phyloP scores from a whole-genome alignment of 495 filamentous ascomycete genomes.

The Jackrogersella multiformis region DNA sequence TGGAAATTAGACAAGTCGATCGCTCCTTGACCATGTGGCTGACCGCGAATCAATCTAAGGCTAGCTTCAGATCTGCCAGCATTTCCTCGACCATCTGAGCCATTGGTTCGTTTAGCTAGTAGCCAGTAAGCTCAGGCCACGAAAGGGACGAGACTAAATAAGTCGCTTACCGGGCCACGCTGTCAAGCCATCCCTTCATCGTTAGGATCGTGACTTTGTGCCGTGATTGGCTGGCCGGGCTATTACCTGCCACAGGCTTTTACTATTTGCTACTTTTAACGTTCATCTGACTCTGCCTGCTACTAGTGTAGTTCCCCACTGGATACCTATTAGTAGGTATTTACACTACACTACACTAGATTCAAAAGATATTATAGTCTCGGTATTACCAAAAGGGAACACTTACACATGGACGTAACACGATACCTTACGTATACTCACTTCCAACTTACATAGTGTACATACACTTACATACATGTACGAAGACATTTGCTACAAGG shows the following conservation, averaged over 20 bases:
- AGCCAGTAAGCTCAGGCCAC: constrained; percentile 43
- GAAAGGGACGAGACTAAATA: constrained; percentile 40
- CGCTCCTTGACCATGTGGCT: constrained; percentile 41
- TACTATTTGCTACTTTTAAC: constrained; percentile 30
- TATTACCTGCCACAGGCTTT: constrained; percentile 20
- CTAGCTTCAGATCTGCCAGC: constrained; percentile 40
- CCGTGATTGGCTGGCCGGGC: constrained; percentile 29
- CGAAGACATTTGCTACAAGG: constrained; percentile 2
- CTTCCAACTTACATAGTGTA: not conserved
- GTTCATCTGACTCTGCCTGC: constrained; percentile 36
- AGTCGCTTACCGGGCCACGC: constrained; percentile 43
- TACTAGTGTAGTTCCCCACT: constrained; percentile 9
- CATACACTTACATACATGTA: not conserved
- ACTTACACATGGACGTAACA: constrained; percentile 7
- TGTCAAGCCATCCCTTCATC: constrained; percentile 42
- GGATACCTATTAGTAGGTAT: not conserved
- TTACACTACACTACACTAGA: no score
- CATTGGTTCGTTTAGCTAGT: constrained; percentile 36
- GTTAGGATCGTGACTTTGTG: constrained; percentile 24
- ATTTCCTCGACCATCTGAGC: constrained; percentile 30
- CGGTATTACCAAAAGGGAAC: not conserved
- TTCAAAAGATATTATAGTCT: no score
- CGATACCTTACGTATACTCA: no score
- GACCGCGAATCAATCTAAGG: constrained; percentile 39
- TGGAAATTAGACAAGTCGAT: constrained; percentile 37